A percentile compares a stretch with the other conserved stretches of the same genome.
phyloP scores from a whole-genome alignment of 2,329 filamentous ascomycete species.

The Aspergillus phoenicis region DNA sequence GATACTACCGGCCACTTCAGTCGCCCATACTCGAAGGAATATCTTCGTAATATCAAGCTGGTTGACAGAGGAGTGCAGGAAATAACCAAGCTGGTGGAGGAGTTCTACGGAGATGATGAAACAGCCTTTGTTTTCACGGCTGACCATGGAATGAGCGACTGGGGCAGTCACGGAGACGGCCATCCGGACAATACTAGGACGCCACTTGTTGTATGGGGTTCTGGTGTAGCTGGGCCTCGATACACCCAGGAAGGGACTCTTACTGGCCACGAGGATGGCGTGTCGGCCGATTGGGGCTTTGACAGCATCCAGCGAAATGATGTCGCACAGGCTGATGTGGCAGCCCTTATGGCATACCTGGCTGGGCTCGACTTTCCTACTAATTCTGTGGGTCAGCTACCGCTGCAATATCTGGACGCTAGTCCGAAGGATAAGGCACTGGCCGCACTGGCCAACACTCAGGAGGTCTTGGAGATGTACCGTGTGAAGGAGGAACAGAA shows the following conservation, averaged over 20 bases:
- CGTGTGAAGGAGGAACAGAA: constrained; percentile 89
- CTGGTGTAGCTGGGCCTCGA: constrained; percentile 78
- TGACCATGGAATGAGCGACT: constrained; percentile 98
- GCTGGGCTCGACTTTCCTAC: constrained; percentile 86
- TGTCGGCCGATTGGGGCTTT: constrained; percentile 86
- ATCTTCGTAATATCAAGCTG: constrained; percentile 89
- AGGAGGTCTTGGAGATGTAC: constrained; percentile 92
- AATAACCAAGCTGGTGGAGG: constrained; percentile 76
- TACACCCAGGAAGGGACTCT: constrained; percentile 59
- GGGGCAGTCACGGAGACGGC: constrained; percentile 97
- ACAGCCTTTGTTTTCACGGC: constrained; percentile 97
- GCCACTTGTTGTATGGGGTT: constrained; percentile 89
- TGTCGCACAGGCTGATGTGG: constrained; percentile 90
- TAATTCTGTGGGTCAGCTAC: constrained; percentile 93
- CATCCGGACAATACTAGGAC: constrained; percentile 97
- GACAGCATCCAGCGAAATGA: constrained; percentile 82
- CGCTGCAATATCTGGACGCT: constrained; percentile 77
- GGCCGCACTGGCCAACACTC: constrained; percentile 80
- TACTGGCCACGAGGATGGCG: constrained; percentile 81
- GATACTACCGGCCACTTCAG: constrained; percentile 87
- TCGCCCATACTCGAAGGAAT: constrained; percentile 92
- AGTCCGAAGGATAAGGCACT: constrained; percentile 75
- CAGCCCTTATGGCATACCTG: constrained; percentile 92
- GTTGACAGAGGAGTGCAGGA: constrained; percentile 89
- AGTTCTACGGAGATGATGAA: constrained; percentile 81